Conservation (phyloP, 768 basidiomycete genomes). For the Tephrocybe sp. region DNA sequence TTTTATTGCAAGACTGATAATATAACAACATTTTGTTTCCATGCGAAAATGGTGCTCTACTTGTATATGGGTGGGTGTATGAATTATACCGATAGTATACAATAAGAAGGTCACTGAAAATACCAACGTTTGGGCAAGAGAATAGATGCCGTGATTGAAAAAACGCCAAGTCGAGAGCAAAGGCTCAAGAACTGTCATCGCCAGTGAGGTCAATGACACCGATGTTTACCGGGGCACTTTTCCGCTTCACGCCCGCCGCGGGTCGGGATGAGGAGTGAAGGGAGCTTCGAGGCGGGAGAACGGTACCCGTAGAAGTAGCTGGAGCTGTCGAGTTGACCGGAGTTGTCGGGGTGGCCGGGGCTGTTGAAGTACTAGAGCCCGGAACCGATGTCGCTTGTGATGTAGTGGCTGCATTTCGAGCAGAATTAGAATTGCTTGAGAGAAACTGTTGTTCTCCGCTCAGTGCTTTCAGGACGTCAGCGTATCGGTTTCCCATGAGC, state of each 20-base stretch:
- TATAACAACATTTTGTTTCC: too few species aligned
- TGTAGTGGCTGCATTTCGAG: not conserved
- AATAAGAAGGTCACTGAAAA: too few species aligned
- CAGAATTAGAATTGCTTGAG: not conserved
- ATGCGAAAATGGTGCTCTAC: too few species aligned
- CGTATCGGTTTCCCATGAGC: slow-evolving; percentile 32
- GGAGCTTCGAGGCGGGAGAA: too few species aligned
- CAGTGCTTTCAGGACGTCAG: slow-evolving; percentile 29
- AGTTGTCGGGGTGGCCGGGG: not conserved
- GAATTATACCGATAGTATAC: too few species aligned
- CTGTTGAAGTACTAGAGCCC: not conserved
- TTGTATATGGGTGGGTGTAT: too few species aligned
- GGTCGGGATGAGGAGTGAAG: too few species aligned
- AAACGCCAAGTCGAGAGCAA: not conserved
- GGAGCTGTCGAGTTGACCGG: not conserved
- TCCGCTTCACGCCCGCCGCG: slow-evolving; percentile 20
- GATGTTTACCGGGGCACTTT: slow-evolving; percentile 12
- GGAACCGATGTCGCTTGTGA: not conserved
- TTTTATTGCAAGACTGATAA: too few species aligned
- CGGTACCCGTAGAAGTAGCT: not conserved
- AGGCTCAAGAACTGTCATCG: slow-evolving; percentile 15
- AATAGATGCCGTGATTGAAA: not conserved
- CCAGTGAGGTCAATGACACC: slow-evolving; percentile 24
- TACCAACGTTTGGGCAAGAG: too few species aligned
- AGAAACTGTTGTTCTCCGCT: slow-evolving; percentile 8